Percentiles rank a stretch among this genome's conserved stretches.
These are phyloP conservation scores for Aquilaria yunnanensis DNA, from an alignment of 345 rosid species.

Conservation along the genomic window DNA sequence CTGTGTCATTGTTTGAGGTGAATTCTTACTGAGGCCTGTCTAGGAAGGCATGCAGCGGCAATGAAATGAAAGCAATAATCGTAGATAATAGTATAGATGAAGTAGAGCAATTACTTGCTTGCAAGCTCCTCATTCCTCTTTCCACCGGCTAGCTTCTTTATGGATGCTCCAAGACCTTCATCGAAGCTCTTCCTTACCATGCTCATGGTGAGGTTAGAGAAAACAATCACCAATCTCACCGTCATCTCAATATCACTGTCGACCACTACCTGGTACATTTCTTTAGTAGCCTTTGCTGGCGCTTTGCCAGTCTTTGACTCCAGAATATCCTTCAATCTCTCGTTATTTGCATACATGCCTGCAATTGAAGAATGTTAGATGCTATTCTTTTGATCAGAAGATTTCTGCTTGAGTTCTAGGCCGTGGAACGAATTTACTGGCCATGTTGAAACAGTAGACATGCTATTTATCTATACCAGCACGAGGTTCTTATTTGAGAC, in stretches of 20 bases:
- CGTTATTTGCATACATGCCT: constrained; percentile 37
- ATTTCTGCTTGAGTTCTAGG: neutral
- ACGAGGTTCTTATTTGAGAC: neutral
- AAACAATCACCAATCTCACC: constrained; percentile 37
- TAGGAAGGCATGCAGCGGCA: neutral
- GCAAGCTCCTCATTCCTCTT: constrained; percentile 36
- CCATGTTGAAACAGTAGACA: neutral
- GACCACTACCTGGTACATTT: constrained; percentile 32
- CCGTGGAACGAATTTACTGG: neutral
- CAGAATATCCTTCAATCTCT: constrained; percentile 33
- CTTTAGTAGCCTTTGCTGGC: constrained; percentile 32
- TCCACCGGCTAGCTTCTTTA: constrained; percentile 34
- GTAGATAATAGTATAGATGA: too few relatives aligned
- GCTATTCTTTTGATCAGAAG: neutral
- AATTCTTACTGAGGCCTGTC: neutral
- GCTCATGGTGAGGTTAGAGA: constrained; percentile 35
- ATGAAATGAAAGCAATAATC: too few relatives aligned
- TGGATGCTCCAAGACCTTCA: constrained; percentile 38
- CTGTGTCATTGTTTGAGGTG: neutral
- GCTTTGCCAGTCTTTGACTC: constrained; percentile 28
- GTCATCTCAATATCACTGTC: constrained; percentile 35
- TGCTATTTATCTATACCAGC: neutral
- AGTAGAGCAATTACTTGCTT: constrained; percentile 18
- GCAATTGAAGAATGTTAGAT: constrained; percentile 9
- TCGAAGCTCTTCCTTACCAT: constrained; percentile 35